A percentile compares a stretch with the other conserved stretches of the same genome.
Conservation (phyloP, 345 rosid species). For the thale cress (Arabidopsis thaliana) region TAIR10.1 NC_003071.7:17406001-17406500, state of each 20-base stretch:
- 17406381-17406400: conserved; percentile 88
- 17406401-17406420: conserved; percentile 87
- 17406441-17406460: conserved; percentile 4
- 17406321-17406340: conserved; percentile 89
- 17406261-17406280: not conserved
- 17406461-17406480: not conserved
- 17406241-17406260: not conserved
- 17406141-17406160: conserved; percentile 95
- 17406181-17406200: conserved; percentile 85
- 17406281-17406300: not conserved
- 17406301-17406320: conserved; percentile 48
- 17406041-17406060: conserved; percentile 89
- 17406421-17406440: conserved; percentile 83
- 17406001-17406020: conserved; percentile 86
- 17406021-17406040: conserved; percentile 73
- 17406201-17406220: conserved; percentile 21
- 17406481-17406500: not conserved
- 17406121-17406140: conserved; percentile 98
- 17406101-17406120: conserved; percentile 82
- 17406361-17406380: conserved; percentile 98
- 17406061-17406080: conserved; percentile 94
- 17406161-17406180: conserved; percentile 84
- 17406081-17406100: conserved; percentile 98
- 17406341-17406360: conserved; percentile 85
- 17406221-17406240: not conserved